These are phyloP conservation scores for Capronia coronata DNA, from an alignment of 2,329 filamentous ascomycete species.

Conservation along the genomic window DNA sequence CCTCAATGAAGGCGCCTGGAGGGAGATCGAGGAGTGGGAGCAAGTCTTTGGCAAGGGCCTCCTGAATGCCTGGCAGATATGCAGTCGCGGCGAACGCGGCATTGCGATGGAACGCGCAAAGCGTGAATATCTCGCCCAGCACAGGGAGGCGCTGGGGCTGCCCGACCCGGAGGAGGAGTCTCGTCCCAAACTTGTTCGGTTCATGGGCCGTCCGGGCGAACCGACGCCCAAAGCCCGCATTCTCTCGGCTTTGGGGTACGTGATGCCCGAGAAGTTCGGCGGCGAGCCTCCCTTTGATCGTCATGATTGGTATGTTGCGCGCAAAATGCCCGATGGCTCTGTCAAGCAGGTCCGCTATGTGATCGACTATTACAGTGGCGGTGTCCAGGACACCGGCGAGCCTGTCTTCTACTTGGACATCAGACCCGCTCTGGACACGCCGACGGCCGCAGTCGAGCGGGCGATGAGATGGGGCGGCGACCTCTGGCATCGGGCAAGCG, in stretches of 20 bases:
- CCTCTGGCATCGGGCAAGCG: constrained; percentile 85
- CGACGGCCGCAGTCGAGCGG: constrained; percentile 71
- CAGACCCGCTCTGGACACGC: constrained; percentile 76
- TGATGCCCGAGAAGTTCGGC: constrained; percentile 74
- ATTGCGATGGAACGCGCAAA: constrained; percentile 50
- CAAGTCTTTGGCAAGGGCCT: constrained; percentile 72
- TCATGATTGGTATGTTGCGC: constrained; percentile 91
- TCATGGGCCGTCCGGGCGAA: constrained; percentile 83
- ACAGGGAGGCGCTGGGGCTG: constrained; percentile 29
- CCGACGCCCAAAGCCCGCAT: constrained; percentile 87
- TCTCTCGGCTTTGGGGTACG: constrained; percentile 67
- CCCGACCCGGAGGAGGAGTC: constrained; percentile 29
- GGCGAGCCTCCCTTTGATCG: constrained; percentile 87
- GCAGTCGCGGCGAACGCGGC: constrained; percentile 66
- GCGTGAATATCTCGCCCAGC: constrained; percentile 35
- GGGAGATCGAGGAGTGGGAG: constrained; percentile 92
- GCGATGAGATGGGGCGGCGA: constrained; percentile 85
- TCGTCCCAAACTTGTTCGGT: constrained; percentile 71
- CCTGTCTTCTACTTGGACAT: constrained; percentile 96
- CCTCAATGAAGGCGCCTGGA: constrained; percentile 94
- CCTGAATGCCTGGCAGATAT: constrained; percentile 64
- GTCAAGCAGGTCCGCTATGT: constrained; percentile 81
- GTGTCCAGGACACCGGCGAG: constrained; percentile 74
- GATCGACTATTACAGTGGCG: constrained; percentile 91
- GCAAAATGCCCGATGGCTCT: constrained; percentile 58